phyloP scores from a whole-genome alignment of 371 early-diverging fungal genomes.

The Saksenaea vasiformis region DNA sequence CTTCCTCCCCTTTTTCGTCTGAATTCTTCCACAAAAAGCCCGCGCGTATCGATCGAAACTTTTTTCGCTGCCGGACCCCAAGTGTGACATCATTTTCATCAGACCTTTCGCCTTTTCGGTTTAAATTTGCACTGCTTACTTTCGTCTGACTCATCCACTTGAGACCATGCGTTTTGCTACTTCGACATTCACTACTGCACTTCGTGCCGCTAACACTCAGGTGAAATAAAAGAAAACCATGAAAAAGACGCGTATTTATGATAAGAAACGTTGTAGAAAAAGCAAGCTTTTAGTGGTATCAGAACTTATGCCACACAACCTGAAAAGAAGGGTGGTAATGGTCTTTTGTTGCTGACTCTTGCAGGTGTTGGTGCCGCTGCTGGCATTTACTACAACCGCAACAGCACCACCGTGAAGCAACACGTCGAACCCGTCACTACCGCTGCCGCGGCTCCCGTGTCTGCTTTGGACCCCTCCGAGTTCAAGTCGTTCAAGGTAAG shows the following conservation, averaged over 20 bases:
- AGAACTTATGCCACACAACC: slow-evolving; percentile 28
- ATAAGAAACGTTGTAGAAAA: background rate
- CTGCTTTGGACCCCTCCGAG: slow-evolving; percentile 63
- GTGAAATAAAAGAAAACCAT: background rate
- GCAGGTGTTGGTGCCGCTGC: slow-evolving; percentile 40
- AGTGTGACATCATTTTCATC: no score
- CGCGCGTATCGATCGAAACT: no score
- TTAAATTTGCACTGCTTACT: background rate
- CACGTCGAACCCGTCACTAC: slow-evolving; percentile 16
- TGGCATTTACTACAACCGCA: slow-evolving; percentile 46
- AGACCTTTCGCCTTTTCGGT: no score
- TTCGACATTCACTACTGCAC: slow-evolving; percentile 24
- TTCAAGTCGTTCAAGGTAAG: slow-evolving; percentile 72
- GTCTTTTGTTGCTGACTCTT: slow-evolving; percentile 32
- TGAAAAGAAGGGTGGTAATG: slow-evolving; percentile 32
- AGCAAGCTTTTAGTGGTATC: slow-evolving; percentile 6
- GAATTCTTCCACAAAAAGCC: no score
- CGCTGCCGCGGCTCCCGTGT: slow-evolving; percentile 25
- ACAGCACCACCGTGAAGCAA: slow-evolving; percentile 18
- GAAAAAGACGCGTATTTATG: slow-evolving; percentile 1
- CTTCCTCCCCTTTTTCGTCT: background rate
- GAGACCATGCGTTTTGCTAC: slow-evolving; percentile 33
- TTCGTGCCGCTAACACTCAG: slow-evolving; percentile 23
- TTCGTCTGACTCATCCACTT: background rate
- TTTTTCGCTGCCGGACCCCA: no score